Evolutionary conservation across 805 yeast genomes (phyloP), one percentile per base, ranked within the genome.

Genomic region (Ogataea paraovalis): DNA sequence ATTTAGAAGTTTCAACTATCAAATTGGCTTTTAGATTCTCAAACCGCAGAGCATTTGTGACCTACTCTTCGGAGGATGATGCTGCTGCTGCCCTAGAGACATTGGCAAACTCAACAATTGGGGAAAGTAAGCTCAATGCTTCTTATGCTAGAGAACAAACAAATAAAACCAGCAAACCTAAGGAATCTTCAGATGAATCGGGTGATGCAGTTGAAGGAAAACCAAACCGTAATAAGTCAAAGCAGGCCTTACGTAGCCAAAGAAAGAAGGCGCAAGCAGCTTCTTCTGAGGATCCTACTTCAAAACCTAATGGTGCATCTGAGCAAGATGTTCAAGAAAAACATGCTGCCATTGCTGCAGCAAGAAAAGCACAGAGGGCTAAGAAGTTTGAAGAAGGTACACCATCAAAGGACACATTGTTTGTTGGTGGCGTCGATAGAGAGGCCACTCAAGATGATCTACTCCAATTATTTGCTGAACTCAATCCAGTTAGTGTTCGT

Each of bases 81-180:
- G 96, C 88, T 59, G 68, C 76, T 59, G 70, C 73, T 62, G 96
- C 96, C n/a, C 79, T 64, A 25, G 55, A 49, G n/a, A 53, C 58
- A 19, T 57, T 62, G 32, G 56, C 57, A 18, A 68, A 65, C 30
- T 59, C 62, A 47, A 54, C 49, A 13, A 59, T 68, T 25, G 59
- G 61, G 6, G 70, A 63, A n/a, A 58, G 70, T 48, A 66, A 70
- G 46, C 71, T 82, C 44, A 74, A 71, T 50, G 74, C 80, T 44
- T 78, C 74, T 59, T 70, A 71, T 61, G 84, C 85, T 4, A 72
- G 73, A 45, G 53, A 48, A 42, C 57, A 58, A 28, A 61, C 54
- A 47, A 52, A 50, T 39, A 19, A 46, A 23, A 43, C 57, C 48
- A 46, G 22, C 34, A 21, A 22, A n/a, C 16, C 34, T 4, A 30